phyloP scores from a whole-genome alignment of 192 early-diverging fungal species.

The Entrophospora sp. region DNA sequence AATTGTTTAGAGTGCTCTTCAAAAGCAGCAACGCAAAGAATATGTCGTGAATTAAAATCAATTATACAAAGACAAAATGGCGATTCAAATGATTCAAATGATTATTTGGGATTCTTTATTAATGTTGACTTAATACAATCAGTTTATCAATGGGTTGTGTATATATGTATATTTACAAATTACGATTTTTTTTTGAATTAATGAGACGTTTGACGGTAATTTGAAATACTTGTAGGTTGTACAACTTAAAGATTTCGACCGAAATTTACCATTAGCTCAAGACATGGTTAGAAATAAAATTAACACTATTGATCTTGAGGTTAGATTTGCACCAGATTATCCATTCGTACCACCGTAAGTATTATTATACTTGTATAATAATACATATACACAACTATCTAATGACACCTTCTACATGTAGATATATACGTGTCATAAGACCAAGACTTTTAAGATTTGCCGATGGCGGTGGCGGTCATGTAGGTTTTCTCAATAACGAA shows the following conservation, averaged over 20 bases:
- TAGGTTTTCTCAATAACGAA: too few species aligned
- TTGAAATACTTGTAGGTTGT: conserved; percentile 10
- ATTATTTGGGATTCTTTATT: conserved; percentile 16
- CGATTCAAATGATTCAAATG: neutral
- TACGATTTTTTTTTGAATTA: neutral
- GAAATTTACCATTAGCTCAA: conserved; percentile 16
- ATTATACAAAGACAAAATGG: conserved; percentile 15
- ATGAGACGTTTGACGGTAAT: neutral
- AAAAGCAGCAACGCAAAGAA: conserved; percentile 20
- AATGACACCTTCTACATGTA: neutral
- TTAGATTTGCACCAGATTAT: conserved; percentile 26
- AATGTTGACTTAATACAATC: conserved; percentile 14
- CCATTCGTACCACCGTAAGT: conserved; percentile 25
- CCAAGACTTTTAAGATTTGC: conserved; percentile 32
- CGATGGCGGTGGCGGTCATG: conserved; percentile 39
- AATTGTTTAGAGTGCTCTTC: conserved; percentile 8
- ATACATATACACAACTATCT: neutral
- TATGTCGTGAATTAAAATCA: conserved; percentile 14
- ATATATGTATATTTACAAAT: neutral
- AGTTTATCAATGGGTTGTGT: conserved; percentile 24
- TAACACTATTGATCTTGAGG: conserved; percentile 25
- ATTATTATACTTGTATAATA: neutral
- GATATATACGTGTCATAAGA: conserved; percentile 31
- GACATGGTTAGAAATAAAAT: conserved; percentile 19
- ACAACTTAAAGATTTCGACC: conserved; percentile 24